Percentiles rank a stretch among this genome's conserved stretches.
Conservation (phyloP, 345 rosid species). For the Arabidopsis thaliana region DNA sequence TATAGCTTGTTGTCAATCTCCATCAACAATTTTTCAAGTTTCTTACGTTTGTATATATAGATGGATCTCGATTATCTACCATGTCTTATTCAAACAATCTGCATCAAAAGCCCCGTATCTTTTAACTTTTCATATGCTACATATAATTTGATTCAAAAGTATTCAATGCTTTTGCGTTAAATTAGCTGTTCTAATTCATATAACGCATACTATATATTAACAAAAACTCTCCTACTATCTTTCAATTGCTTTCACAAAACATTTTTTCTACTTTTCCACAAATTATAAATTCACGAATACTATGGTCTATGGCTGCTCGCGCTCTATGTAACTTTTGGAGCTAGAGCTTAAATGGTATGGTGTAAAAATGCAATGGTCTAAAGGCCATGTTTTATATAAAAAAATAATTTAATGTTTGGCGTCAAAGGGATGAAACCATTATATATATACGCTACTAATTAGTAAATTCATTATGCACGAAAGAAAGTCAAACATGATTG, state of each 20-base stretch:
- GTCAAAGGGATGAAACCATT: slow-evolving; percentile 7
- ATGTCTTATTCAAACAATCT: background rate
- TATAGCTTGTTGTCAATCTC: background rate
- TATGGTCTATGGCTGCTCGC: too few relatives aligned
- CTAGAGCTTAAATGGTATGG: background rate
- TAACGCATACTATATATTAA: background rate
- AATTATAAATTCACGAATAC: too few relatives aligned
- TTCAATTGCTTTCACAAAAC: too few relatives aligned
- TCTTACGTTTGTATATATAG: background rate
- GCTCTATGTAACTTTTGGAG: background rate
- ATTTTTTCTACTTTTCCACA: too few relatives aligned
- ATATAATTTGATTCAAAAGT: background rate
- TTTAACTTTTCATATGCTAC: too few relatives aligned
- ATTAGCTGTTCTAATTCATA: background rate
- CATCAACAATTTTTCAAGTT: background rate
- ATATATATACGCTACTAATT: background rate
- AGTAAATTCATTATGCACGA: slow-evolving; percentile 8
- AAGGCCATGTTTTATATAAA: background rate
- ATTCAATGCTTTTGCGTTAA: background rate
- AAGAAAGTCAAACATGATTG: slow-evolving; percentile 33
- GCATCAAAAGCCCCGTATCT: background rate
- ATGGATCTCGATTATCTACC: background rate
- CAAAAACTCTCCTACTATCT: background rate
- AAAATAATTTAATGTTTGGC: background rate
- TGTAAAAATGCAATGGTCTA: too few relatives aligned